A percentile compares a stretch with the other conserved stretches of the same genome.
These are phyloP conservation scores for Obba rivulosa DNA, from an alignment of 768 basidiomycete genomes.

Conservation along the genomic window DNA sequence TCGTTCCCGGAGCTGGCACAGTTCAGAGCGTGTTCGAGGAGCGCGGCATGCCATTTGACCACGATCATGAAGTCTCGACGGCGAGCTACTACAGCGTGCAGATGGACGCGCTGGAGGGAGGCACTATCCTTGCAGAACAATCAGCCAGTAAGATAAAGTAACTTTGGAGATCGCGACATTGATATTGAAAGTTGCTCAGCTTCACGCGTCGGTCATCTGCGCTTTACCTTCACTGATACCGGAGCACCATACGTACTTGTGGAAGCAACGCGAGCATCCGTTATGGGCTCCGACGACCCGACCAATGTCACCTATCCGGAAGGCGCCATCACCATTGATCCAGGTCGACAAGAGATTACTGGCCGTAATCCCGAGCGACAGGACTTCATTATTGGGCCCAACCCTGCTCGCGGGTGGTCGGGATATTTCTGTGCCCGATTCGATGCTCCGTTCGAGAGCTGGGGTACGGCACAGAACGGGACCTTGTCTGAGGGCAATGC, in stretches of 20 bases:
- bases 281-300: slow-evolving; percentile 48
- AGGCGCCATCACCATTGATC: slow-evolving; percentile 45
- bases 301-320: slow-evolving; percentile 47
- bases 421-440: slow-evolving; percentile 61
- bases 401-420: slow-evolving; percentile 24
- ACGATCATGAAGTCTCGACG: slow-evolving; percentile 42
- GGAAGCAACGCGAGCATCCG: slow-evolving; percentile 59
- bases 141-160: slow-evolving; percentile 45
- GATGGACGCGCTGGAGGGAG: slow-evolving; percentile 41
- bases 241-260: slow-evolving; percentile 53
- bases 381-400: slow-evolving; percentile 63
- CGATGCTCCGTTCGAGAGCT: slow-evolving; percentile 36
- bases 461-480: slow-evolving; percentile 46
- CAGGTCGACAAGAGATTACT: slow-evolving; percentile 42
- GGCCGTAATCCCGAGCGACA: slow-evolving; percentile 67
- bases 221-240: slow-evolving; percentile 55
- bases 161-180: slow-evolving; percentile 1
- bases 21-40: slow-evolving; percentile 52
- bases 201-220: slow-evolving; percentile 69
- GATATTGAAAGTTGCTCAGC: slow-evolving; percentile 33
- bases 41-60: slow-evolving; percentile 49
- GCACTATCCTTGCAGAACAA: slow-evolving; percentile 54
- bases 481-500: slow-evolving; percentile 26
- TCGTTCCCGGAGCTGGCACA: slow-evolving; percentile 51
- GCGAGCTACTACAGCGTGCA: slow-evolving; percentile 54